Conservation (phyloP, 169 alveolate genomes). For the Eimeria praecox region DNA sequence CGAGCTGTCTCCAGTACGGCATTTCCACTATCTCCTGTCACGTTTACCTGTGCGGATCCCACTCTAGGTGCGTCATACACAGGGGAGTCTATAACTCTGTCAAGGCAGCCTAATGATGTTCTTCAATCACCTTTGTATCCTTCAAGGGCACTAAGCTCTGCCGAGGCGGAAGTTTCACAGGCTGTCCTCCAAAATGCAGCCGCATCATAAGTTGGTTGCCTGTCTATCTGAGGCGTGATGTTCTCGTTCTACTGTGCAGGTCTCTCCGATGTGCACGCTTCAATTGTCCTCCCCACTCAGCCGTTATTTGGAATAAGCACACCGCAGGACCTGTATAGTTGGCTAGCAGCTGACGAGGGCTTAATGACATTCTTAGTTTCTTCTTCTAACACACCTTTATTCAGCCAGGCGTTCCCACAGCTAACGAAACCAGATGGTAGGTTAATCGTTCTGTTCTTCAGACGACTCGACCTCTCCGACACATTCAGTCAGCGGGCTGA, state of each 20-base stretch:
- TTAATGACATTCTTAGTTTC: slow-evolving; percentile 10
- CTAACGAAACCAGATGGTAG: not conserved
- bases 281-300: slow-evolving; percentile 27
- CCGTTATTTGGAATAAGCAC: slow-evolving; percentile 26
- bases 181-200: not conserved
- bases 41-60: slow-evolving; percentile 39
- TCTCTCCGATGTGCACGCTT: not conserved
- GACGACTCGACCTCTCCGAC: not conserved
- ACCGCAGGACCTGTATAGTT: slow-evolving; percentile 41
- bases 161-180: not conserved
- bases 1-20: slow-evolving; percentile 1
- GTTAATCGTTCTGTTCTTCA: not conserved
- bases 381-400: not conserved
- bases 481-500: not conserved
- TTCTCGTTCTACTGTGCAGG: not conserved
- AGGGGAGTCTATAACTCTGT: not conserved
- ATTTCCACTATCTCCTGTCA: slow-evolving; percentile 22
- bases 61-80: slow-evolving; percentile 29
- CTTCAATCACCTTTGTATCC: not conserved
- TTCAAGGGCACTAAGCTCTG: not conserved
- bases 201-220: not conserved
- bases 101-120: not conserved
- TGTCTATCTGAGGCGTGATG: not conserved
- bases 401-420: slow-evolving; percentile 12
- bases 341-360: slow-evolving; percentile 60